Conservation (phyloP, 1,284 basidiomycete genomes). For the Mycena citricolor region DNA sequence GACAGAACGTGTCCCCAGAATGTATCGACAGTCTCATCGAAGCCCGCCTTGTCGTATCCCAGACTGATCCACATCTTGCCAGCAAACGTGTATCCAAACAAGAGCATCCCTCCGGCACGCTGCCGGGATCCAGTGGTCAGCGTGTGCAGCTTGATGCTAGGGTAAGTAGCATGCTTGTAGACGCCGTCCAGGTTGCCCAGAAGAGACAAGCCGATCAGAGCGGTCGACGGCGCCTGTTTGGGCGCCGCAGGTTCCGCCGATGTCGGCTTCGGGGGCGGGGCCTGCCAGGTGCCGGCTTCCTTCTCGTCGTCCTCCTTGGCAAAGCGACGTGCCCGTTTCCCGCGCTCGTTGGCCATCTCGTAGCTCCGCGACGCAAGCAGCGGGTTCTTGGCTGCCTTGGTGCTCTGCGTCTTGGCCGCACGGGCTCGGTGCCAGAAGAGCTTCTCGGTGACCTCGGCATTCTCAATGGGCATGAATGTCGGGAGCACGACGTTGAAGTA, state of each 20-base stretch:
- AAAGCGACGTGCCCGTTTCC: constrained; percentile 58
- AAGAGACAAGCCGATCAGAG: constrained; percentile 73
- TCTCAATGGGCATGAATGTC: constrained; percentile 52
- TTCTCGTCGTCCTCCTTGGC: constrained; percentile 72
- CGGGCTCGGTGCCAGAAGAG: constrained; percentile 78
- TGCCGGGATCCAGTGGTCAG: constrained; percentile 79
- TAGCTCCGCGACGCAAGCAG: constrained; percentile 59
- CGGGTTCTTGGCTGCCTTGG: constrained; percentile 56
- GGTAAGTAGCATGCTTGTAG: constrained; percentile 65
- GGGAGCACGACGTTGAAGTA: constrained; percentile 81
- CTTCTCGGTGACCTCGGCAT: constrained; percentile 29
- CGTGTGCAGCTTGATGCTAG: constrained; percentile 56
- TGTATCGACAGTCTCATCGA: constrained; percentile 53
- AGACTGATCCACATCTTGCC: constrained; percentile 70
- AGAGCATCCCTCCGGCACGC: constrained; percentile 65
- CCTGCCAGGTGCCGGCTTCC: constrained; percentile 42
- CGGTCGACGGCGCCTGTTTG: constrained; percentile 47
- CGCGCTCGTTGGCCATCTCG: constrained; percentile 65
- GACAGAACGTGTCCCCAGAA: constrained; percentile 57
- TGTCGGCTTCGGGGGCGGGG: constrained; percentile 32
- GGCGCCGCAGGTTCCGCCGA: constrained; percentile 12
- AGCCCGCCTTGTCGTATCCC: constrained; percentile 74
- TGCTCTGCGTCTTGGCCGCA: constrained; percentile 64
- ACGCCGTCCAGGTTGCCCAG: constrained; percentile 78
- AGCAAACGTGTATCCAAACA: constrained; percentile 76